A percentile compares a stretch with the other conserved stretches of the same genome.
phyloP scores from a whole-genome alignment of 2,329 filamentous ascomycete species.

The Colletotrichum salicis region DNA sequence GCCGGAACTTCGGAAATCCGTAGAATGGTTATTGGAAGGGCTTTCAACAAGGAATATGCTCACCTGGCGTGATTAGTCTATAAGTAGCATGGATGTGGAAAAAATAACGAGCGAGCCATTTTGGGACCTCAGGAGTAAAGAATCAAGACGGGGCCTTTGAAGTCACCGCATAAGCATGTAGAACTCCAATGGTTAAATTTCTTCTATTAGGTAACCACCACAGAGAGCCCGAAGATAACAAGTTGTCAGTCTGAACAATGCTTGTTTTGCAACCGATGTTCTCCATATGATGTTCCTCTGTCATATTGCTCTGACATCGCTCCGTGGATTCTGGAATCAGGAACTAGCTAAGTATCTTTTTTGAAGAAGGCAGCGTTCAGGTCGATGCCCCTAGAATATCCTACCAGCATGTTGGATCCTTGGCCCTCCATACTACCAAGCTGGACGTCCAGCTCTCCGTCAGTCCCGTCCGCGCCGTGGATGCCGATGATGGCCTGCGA shows the following conservation, averaged over 20 bases:
- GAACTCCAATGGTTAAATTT: not conserved
- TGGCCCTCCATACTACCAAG: not conserved
- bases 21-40: slow-evolving; percentile 91
- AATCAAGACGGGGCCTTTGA: not conserved
- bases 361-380: not conserved
- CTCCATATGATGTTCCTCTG: not conserved
- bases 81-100: not conserved
- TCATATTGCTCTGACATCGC: not conserved
- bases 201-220: not conserved
- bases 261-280: not conserved
- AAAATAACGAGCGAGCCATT: not conserved
- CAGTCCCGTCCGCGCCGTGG: not conserved
- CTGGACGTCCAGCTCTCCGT: not conserved
- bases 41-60: slow-evolving; percentile 87
- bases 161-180: not conserved
- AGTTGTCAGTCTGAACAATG: not conserved
- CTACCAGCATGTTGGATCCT: not conserved
- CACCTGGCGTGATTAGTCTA: slow-evolving; percentile 34
- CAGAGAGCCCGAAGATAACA: not conserved
- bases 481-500: not conserved
- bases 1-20: slow-evolving; percentile 95
- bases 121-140: not conserved
- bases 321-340: not conserved
- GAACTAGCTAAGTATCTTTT: not conserved
- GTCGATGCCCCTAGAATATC: not conserved